Percentiles rank a stretch among this genome's conserved stretches.
These are phyloP conservation scores for Talaromyces ruber DNA, from an alignment of 495 filamentous ascomycete species.

Conservation along the genomic window DNA sequence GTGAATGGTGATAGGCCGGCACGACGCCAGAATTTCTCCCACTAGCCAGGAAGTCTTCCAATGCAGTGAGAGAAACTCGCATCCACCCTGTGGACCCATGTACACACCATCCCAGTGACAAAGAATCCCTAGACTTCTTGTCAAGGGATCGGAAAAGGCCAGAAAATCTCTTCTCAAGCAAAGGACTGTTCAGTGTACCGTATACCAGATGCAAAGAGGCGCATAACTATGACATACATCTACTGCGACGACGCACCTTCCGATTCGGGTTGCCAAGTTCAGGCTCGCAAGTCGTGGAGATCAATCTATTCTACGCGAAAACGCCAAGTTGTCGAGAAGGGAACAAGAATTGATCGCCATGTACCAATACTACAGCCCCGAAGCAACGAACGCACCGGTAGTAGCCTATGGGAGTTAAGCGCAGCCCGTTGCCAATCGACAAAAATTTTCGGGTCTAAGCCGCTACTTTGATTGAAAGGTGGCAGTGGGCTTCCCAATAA, in stretches of 20 bases:
- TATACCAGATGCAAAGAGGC: not conserved
- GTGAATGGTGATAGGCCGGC: not conserved
- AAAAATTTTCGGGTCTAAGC: not conserved
- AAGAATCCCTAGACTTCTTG: not conserved
- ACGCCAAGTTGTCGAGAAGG: not conserved
- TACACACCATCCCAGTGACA: conserved; percentile 1
- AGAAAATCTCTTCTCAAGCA: not conserved
- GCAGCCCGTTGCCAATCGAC: not conserved
- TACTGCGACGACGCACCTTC: not conserved
- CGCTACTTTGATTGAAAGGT: not conserved
- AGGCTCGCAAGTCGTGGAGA: not conserved
- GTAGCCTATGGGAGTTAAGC: not conserved
- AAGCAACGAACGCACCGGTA: not conserved
- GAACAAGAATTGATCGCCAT: not conserved
- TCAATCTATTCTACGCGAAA: not conserved
- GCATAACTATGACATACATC: not conserved
- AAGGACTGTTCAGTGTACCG: not conserved
- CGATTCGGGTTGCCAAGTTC: not conserved
- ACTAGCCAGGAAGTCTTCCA: not conserved
- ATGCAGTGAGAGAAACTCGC: conserved; percentile 3
- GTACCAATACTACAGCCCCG: not conserved
- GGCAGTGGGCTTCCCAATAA: not conserved
- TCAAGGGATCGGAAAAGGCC: not conserved
- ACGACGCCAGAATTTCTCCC: not conserved
- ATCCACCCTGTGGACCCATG: conserved; percentile 3